Evolutionary conservation across 2,329 filamentous ascomycete species (phyloP).

Genomic region (Cladobotryum mycophilum): DNA sequence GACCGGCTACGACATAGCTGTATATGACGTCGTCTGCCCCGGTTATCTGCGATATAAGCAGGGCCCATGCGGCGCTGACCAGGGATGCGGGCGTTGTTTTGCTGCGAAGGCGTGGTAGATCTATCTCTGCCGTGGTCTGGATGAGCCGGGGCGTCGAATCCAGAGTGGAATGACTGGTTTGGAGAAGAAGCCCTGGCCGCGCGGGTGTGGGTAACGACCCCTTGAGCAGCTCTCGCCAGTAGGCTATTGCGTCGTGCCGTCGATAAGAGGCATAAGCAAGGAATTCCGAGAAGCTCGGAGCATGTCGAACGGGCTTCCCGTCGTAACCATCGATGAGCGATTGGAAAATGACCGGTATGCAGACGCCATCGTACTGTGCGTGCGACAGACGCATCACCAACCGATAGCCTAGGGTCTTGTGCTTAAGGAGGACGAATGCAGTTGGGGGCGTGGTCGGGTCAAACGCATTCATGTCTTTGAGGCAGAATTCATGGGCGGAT

Average conservation of each 20-base stretch:
- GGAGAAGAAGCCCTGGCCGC: conserved; percentile 1
- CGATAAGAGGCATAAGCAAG: too few species aligned
- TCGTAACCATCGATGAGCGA: too few species aligned
- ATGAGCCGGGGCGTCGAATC: background rate
- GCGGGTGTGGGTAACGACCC: conserved; percentile 25
- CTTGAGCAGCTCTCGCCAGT: conserved; percentile 25
- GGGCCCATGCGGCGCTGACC: too few species aligned
- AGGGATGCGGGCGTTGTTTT: too few species aligned
- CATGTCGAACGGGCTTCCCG: too few species aligned
- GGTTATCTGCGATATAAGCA: too few species aligned
- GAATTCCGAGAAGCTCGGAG: too few species aligned
- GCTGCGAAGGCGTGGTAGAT: background rate
- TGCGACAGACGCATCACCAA: conserved; percentile 31
- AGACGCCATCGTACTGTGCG: conserved; percentile 25
- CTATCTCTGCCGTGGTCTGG: background rate
- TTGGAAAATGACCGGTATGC: too few species aligned
- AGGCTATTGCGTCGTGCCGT: too few species aligned
- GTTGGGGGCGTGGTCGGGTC: conserved; percentile 12
- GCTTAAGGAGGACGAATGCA: background rate
- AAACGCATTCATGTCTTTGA: conserved; percentile 3
- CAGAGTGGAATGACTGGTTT: background rate
- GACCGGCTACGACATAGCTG: too few species aligned
- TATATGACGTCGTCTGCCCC: too few species aligned
- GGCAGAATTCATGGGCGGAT: conserved; percentile 11
- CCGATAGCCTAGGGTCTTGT: too few species aligned